phyloP scores from a whole-genome alignment of 768 basidiomycete species.

The Mycena maculata region DNA sequence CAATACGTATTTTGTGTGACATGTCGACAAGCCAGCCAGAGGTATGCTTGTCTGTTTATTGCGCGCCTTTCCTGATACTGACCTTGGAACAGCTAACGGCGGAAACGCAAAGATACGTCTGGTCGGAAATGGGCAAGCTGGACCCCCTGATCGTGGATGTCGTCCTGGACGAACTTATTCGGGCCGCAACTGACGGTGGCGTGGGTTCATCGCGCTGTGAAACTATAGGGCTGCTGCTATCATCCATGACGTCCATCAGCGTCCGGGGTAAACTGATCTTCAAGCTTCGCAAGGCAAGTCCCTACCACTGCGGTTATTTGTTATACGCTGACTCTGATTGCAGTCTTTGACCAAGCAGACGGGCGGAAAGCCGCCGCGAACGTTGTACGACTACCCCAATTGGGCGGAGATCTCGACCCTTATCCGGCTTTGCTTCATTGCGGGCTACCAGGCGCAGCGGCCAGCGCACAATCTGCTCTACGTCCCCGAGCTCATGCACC shows the following conservation, averaged over 20 bases:
- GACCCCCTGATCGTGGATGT: conserved; percentile 76
- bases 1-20: conserved; percentile 82
- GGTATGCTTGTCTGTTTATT: conserved; percentile 52
- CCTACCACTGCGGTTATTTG: neutral
- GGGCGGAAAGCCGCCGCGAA: conserved; percentile 64
- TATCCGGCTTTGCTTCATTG: conserved; percentile 77
- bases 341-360: conserved; percentile 82
- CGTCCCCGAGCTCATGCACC: conserved; percentile 85
- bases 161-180: conserved; percentile 82
- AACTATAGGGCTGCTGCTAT: conserved; percentile 77
- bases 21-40: conserved; percentile 78
- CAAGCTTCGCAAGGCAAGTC: conserved; percentile 78
- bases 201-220: conserved; percentile 82
- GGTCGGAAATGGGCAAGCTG: conserved; percentile 79
- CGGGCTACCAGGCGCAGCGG: conserved; percentile 74
- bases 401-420: conserved; percentile 88
- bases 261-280: conserved; percentile 83
- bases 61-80: neutral
- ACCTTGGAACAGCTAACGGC: conserved; percentile 63
- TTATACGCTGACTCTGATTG: conserved; percentile 1
- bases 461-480: conserved; percentile 78
- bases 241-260: conserved; percentile 78
- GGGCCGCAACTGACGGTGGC: conserved; percentile 86
- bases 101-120: conserved; percentile 78
- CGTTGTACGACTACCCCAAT: conserved; percentile 75